Conservation (phyloP, 106 monocot species). For the Platanthera guangdongensis region DNA sequence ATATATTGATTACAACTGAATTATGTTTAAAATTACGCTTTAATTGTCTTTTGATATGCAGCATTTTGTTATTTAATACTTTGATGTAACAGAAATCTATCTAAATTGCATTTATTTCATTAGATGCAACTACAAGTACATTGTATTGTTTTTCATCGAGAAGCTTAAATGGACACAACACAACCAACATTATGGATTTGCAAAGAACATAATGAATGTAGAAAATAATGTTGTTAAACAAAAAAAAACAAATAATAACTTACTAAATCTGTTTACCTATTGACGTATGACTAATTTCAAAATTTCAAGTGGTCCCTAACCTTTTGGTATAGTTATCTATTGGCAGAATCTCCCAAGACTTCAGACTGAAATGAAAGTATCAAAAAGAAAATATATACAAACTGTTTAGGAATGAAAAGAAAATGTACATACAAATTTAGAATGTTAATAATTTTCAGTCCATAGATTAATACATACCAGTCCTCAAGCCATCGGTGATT, state of each 20-base stretch:
- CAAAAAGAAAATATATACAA: slow-evolving; percentile 7
- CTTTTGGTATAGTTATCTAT: slow-evolving; percentile 66
- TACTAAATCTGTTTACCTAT: neutral
- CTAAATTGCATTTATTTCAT: too few species aligned
- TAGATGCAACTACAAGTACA: too few species aligned
- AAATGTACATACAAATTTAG: neutral
- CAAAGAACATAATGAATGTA: neutral
- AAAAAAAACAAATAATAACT: neutral
- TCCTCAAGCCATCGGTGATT: slow-evolving; percentile 95
- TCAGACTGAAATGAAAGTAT: slow-evolving; percentile 48
- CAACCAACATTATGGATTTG: neutral
- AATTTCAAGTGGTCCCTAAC: slow-evolving; percentile 12
- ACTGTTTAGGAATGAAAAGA: neutral
- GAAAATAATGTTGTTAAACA: neutral
- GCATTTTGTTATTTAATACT: too few species aligned
- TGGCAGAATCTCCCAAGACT: slow-evolving; percentile 74
- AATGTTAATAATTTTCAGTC: neutral
- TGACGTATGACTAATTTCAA: neutral
- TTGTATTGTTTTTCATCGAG: too few species aligned
- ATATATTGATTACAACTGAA: too few species aligned
- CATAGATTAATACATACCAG: slow-evolving; percentile 37
- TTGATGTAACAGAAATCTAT: too few species aligned
- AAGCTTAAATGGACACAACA: neutral
- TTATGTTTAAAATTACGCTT: too few species aligned
- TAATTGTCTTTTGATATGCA: too few species aligned